Evolutionary conservation across 2,329 filamentous ascomycete species (phyloP), one percentile per base, ranked within the genome.

Genomic region (Exophiala calicioides): DNA sequence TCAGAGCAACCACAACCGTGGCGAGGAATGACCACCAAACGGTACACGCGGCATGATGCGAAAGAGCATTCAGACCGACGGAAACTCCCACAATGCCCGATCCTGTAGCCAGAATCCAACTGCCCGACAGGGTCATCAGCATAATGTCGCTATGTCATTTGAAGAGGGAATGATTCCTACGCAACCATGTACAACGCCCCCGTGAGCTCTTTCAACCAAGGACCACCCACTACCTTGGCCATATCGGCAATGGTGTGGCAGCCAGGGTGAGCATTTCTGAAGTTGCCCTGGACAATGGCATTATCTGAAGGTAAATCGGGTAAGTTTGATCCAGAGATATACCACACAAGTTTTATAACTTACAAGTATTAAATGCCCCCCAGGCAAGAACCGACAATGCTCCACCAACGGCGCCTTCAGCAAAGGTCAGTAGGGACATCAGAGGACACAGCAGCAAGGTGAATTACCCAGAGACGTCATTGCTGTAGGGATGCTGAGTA

Each of bases 401-500:
- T 1, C 73, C 74, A 2, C 70, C 70, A 3, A 76, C 66, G 10
- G 73, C 71, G 4, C 74, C 74, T n/a, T n/a, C n/a, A n/a, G n/a
- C n/a, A n/a, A n/a, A n/a, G n/a, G n/a, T n/a, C n/a, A n/a, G n/a
- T n/a, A n/a, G n/a, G n/a, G n/a, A n/a, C n/a, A n/a, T n/a, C n/a
- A n/a, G n/a, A n/a, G n/a, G n/a, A n/a, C n/a, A n/a, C n/a, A n/a
- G n/a, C n/a, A n/a, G n/a, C n/a, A n/a, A n/a, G n/a, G n/a, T n/a
- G n/a, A n/a, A n/a, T n/a, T n/a, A n/a, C n/a, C n/a, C 1, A 77
- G 61, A 0, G 66, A 61, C 37, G 70, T 70, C 69, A 77, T 71
- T 2, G 73, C 66, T 0, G 68, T 67, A 0, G 74, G 74, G 9
- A 77, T 81, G 13, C 91, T 95, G 57, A 97, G 90, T 66, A 96